Base-by-base conservation (phyloP, 2,329 filamentous ascomycete species). In the Saccharata proteae region DNA sequence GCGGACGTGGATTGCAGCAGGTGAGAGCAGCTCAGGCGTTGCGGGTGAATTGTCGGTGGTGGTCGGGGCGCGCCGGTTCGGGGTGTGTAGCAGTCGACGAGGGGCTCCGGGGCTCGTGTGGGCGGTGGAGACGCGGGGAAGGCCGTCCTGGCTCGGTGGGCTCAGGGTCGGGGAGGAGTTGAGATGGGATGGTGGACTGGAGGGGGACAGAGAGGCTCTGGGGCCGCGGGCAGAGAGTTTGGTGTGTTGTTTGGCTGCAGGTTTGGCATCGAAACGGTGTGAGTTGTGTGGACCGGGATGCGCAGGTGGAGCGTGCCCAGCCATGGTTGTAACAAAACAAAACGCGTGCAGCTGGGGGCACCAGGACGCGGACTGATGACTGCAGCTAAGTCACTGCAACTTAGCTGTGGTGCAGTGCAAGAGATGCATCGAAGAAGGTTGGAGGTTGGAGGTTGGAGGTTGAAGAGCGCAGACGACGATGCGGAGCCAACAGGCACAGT, bases 51-150 rank as follows among this genome's bases (percentile, higher is more conserved):
- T 21, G 19, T 7, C 7, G n/a, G n/a, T n/a, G n/a, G 19, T 7
- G n/a, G 19, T 21, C 19, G 19, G 19, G 19, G 19, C 19, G 19
- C 19, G 19, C n/a, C 19, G 19, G 7, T 7, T 7, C n/a, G 19
- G 19, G n/a, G 19, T 21, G 19, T 21, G 19, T 31, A 21, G 19
- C 19, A 21, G 19, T n/a, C n/a, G 7, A 7, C n/a, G 19, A 21
- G 7, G 7, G n/a, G 19, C 7, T n/a, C 7, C 19, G 19, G 7
- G 19, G 7, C 19, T 21, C 7, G 19, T 27, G 33, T 17, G 25
- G 22, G 30, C 21, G 23, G 18, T 27, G 33, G 33, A 31, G 32
- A 26, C 22, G 33, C 31, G 18, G 33, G 15, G 26, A 16, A n/a
- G 7, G 26, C 15, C 9, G 14, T 14, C 16, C 13, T 15, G 12